Conservation (phyloP, 2,329 filamentous ascomycete genomes). For the Raffaelea deltoideospora region DNA sequence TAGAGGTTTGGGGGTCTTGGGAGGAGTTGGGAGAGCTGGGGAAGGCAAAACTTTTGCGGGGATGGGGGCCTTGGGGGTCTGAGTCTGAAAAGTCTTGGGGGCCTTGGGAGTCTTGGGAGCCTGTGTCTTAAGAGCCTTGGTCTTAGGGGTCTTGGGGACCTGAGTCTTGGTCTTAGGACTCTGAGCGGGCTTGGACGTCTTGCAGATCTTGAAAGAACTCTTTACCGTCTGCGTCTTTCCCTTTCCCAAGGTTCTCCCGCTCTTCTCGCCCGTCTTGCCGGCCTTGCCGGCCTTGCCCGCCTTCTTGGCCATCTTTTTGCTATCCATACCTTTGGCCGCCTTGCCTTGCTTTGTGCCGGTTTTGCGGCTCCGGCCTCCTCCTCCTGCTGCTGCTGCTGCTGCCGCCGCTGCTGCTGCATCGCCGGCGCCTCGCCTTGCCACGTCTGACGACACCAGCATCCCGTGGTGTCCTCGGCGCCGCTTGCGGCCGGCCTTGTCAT, state of each 20-base stretch:
- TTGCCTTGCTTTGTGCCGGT: background rate
- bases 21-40: background rate
- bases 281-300: background rate
- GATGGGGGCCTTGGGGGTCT: background rate
- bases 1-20: background rate
- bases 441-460: no score
- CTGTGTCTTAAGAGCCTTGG: background rate
- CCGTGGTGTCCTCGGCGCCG: no score
- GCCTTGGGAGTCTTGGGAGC: background rate
- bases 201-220: no score
- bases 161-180: background rate
- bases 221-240: no score
- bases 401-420: slow-evolving; percentile 2
- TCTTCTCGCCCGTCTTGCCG: no score
- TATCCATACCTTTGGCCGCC: background rate
- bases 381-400: background rate
- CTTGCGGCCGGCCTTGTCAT: background rate
- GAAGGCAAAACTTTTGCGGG: no score
- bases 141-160: background rate
- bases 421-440: background rate
- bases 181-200: background rate
- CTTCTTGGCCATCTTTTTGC: background rate
- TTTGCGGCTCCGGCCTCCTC: background rate
- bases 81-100: background rate
- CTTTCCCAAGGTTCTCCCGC: no score